Evolutionary conservation across 73 alveolate species (phyloP), one percentile per base, ranked within the genome.

Genomic region (Breviolum minutum): DNA sequence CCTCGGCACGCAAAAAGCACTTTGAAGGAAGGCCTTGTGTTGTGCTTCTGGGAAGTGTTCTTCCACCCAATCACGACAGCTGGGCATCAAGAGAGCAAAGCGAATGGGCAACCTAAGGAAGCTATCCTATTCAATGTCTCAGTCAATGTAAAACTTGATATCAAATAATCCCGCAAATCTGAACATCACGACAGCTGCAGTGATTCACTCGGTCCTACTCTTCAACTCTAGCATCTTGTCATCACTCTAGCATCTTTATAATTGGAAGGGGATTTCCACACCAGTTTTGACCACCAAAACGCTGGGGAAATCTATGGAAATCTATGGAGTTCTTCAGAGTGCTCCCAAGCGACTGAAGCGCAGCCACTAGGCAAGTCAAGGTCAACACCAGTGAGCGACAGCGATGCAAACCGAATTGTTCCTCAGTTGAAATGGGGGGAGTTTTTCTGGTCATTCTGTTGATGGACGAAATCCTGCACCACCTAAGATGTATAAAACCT

Each of bases 71-170:
- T 7, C 16, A n/a, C 76, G 30, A 81, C 82, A 54, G 66, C 66
- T 32, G 11, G 97, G 97, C 64, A 92, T 66, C 90, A 92, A 71
- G 16, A 80, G 54, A 30, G 60, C 27, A n/a, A 73, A 92, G 76
- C 97, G 97, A n/a, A 92, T 11, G 26, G 97, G 97, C 90, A 92
- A 80, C 97, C 97, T 92, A 7, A n/a, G n/a, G n/a, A n/a, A n/a
- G n/a, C n/a, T n/a, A 40, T 40, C 54, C 54, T 3, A 40, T 40
- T 40, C 54, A 40, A 40, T 40, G 54, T 40, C n/a, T n/a, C n/a
- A n/a, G n/a, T n/a, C n/a, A n/a, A n/a, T 40, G 54, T 40, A 40
- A 40, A 40, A 40, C 54, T 40, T 40, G 54, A 40, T 40, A 40
- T 40, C 54, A 40, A 40, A 0, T 2, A 40, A 40, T 40, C n/a